Evolutionary conservation across 371 early-diverging fungal genomes (phyloP).

Genomic region (Conidiobolus incongruus): DNA sequence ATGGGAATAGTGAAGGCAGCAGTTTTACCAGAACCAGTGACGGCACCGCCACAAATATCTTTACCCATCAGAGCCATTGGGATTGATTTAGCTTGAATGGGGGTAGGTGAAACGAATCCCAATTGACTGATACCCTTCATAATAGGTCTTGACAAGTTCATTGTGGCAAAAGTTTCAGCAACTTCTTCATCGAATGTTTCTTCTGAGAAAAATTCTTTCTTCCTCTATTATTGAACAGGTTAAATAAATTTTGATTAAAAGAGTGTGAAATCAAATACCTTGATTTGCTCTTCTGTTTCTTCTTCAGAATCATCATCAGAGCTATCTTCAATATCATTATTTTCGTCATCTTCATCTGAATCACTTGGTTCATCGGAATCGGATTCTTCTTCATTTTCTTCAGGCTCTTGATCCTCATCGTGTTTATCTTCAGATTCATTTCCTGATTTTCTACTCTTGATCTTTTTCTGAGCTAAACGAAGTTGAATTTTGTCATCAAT

Average conservation of each 20-base stretch:
- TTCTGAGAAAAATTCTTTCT: constrained; percentile 46
- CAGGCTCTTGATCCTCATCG: too few relatives aligned
- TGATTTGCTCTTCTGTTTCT: constrained; percentile 14
- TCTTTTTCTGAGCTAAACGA: background rate
- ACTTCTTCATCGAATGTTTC: constrained; percentile 19
- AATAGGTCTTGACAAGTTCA: constrained; percentile 89
- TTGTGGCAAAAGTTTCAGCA: constrained; percentile 52
- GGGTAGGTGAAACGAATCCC: constrained; percentile 85
- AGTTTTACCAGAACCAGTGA: constrained; percentile 99
- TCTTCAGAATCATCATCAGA: constrained; percentile 15
- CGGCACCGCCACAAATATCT: constrained; percentile 98
- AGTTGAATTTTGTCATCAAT: constrained; percentile 19
- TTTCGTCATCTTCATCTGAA: constrained; percentile 14
- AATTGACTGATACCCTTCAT: constrained; percentile 74
- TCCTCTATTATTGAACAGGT: constrained; percentile 38
- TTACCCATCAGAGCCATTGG: constrained; percentile 93
- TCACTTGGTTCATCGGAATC: constrained; percentile 15
- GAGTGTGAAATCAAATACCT: too few relatives aligned
- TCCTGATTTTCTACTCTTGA: background rate
- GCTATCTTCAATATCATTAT: constrained; percentile 8
- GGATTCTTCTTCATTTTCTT: constrained; percentile 11
- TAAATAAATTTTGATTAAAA: too few relatives aligned
- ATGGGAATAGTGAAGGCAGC: constrained; percentile 95
- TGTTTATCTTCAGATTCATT: too few relatives aligned
- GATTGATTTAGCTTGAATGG: constrained; percentile 91